phyloP scores from a whole-genome alignment of 805 yeast genomes.

The Nakazawaea ambrosiae region DNA sequence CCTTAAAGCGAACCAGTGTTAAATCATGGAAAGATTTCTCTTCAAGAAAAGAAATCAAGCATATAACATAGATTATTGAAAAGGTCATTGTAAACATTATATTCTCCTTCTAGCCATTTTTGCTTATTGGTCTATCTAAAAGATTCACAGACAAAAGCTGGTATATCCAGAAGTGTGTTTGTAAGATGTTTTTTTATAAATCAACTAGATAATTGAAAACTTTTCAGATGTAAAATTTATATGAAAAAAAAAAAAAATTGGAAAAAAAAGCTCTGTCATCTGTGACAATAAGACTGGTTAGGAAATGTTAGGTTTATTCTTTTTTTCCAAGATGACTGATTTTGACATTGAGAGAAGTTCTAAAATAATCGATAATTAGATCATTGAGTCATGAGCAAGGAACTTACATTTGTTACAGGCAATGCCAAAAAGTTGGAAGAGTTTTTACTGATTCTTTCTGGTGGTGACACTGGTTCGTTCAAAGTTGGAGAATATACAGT shows the following conservation, averaged over 20 bases:
- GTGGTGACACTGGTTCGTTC: conserved; percentile 21
- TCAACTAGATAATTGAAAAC: conserved; percentile 1
- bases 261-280: too few species aligned
- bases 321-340: too few species aligned
- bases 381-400: not conserved
- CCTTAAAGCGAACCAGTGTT: conserved; percentile 12
- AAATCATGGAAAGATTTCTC: too few species aligned
- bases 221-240: too few species aligned
- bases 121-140: conserved; percentile 26
- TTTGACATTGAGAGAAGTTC: too few species aligned
- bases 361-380: too few species aligned
- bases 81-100: conserved; percentile 8
- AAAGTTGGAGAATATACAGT: conserved; percentile 45
- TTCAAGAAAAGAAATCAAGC: not conserved
- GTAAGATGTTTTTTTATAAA: conserved; percentile 18
- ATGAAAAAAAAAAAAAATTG: too few species aligned
- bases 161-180: conserved; percentile 30
- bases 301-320: too few species aligned
- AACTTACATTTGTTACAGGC: conserved; percentile 42
- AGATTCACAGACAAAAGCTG: conserved; percentile 26
- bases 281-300: too few species aligned
- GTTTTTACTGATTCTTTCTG: conserved; percentile 66
- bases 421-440: conserved; percentile 83
- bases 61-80: conserved; percentile 10
- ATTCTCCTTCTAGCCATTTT: conserved; percentile 35